Percentiles rank a stretch among this genome's conserved stretches.
These are phyloP conservation scores for Pythium sp. DNA, from an alignment of 352 stramenopile genomes.

Conservation along the genomic window DNA sequence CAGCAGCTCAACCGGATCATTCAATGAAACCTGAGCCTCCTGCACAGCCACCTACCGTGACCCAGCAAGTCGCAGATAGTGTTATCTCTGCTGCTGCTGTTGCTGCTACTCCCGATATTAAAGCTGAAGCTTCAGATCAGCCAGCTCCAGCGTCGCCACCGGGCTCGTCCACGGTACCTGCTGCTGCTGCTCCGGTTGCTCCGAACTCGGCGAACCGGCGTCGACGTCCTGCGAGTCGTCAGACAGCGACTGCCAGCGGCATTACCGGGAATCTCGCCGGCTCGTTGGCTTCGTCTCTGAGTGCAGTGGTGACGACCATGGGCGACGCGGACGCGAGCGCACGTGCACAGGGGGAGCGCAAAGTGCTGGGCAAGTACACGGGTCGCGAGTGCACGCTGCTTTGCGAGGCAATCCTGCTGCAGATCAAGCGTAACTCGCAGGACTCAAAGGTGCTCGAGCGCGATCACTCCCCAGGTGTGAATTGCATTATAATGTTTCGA, in stretches of 20 bases:
- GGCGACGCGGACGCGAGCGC: constrained; percentile 17
- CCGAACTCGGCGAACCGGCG: constrained; percentile 6
- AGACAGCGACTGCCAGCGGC: not conserved
- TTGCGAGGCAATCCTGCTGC: constrained; percentile 51
- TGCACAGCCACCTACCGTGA: not conserved
- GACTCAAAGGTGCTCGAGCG: constrained; percentile 36
- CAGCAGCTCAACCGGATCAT: not conserved
- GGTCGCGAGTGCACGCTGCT: constrained; percentile 48
- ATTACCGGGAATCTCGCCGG: not conserved
- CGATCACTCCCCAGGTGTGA: constrained; percentile 34
- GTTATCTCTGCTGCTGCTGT: not conserved
- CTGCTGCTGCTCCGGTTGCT: not conserved
- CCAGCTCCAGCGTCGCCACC: not conserved
- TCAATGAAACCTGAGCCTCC: not conserved
- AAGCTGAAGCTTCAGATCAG: not conserved
- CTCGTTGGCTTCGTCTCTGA: not conserved
- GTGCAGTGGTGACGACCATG: constrained; percentile 11
- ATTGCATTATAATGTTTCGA: not conserved
- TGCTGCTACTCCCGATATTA: not conserved
- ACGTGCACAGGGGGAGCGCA: constrained; percentile 18
- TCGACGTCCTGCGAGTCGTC: constrained; percentile 8
- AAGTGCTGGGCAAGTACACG: constrained; percentile 45
- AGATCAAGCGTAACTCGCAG: constrained; percentile 52
- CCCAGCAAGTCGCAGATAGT: not conserved
- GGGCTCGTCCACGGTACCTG: not conserved